phyloP scores from a whole-genome alignment of 495 filamentous ascomycete species.

The Neurospora sp. region DNA sequence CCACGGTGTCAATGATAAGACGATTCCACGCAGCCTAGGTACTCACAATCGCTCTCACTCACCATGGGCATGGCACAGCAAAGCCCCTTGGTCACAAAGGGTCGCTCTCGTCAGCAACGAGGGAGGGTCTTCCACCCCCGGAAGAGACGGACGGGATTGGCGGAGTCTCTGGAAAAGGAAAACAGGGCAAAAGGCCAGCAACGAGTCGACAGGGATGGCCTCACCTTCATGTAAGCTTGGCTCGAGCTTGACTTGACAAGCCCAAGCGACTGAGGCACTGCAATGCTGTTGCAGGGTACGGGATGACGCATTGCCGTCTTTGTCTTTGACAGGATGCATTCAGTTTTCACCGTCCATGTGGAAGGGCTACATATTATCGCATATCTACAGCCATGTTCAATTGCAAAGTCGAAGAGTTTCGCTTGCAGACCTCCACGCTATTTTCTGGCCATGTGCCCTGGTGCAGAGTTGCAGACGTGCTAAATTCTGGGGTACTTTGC shows the following conservation, averaged over 20 bases:
- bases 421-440: not conserved
- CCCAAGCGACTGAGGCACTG: not conserved
- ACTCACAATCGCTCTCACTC: not conserved
- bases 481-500: not conserved
- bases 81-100: not conserved
- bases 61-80: not conserved
- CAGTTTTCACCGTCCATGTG: not conserved
- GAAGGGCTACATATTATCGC: not conserved
- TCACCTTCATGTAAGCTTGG: not conserved
- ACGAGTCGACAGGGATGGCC: not conserved
- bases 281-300: not conserved
- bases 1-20: not conserved
- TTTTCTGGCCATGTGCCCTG: not conserved
- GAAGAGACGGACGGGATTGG: not conserved
- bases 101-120: not conserved
- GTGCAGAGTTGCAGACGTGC: not conserved
- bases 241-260: not conserved
- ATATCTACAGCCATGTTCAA: not conserved
- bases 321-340: not conserved
- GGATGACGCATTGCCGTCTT: not conserved
- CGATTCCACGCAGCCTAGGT: not conserved
- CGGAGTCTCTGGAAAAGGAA: not conserved
- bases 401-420: not conserved
- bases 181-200: not conserved
- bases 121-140: not conserved